Conservation (phyloP, 129 eudicot genomes). For the Deinandra increscens region DNA sequence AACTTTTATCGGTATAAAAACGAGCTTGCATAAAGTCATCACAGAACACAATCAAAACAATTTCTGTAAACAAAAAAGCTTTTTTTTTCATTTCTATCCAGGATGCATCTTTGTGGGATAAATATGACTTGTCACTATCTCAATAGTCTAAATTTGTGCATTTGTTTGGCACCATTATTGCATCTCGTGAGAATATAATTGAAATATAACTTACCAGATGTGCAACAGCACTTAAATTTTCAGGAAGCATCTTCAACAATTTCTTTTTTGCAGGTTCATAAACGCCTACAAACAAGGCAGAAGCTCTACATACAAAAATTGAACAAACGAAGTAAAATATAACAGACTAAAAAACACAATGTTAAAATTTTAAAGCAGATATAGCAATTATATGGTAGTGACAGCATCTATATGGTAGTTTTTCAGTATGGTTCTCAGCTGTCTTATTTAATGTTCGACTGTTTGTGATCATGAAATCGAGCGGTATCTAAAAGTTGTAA, state of each 20-base stretch:
- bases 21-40: not conserved
- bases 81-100: conserved; percentile 1
- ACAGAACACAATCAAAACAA: not conserved
- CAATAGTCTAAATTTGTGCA: conserved; percentile 10
- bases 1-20: conserved; percentile 14
- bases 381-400: conserved; percentile 50
- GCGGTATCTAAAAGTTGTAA: conserved; percentile 66
- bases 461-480: conserved; percentile 76
- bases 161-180: conserved; percentile 1
- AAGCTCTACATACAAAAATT: conserved; percentile 55
- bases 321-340: not conserved
- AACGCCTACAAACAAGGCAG: conserved; percentile 87
- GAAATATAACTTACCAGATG: conserved; percentile 62
- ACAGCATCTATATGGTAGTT: conserved; percentile 76
- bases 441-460: conserved; percentile 83
- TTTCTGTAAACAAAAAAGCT: not conserved
- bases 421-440: conserved; percentile 93
- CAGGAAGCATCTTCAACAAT: conserved; percentile 71
- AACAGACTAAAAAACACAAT: not conserved
- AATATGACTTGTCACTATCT: not conserved
- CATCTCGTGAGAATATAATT: not conserved
- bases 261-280: conserved; percentile 95
- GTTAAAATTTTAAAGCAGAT: not conserved
- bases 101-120: not conserved
- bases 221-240: conserved; percentile 85